phyloP scores from a whole-genome alignment of 2,329 filamentous ascomycete genomes.

The Xylariaceae sp. region DNA sequence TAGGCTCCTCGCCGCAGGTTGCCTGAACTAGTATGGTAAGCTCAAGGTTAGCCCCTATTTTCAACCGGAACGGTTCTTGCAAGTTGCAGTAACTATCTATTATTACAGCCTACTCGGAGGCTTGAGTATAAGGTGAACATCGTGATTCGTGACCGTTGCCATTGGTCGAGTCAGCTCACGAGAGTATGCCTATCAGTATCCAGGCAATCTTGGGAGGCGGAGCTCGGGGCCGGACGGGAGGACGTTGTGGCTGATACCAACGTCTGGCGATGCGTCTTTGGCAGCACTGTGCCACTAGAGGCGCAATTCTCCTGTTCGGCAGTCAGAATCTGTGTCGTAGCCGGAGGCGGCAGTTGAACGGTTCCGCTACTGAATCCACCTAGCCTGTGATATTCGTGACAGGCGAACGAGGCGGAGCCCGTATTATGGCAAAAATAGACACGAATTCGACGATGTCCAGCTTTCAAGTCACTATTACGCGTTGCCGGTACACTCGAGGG shows the following conservation, averaged over 20 bases:
- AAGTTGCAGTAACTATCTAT: background rate
- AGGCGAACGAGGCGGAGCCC: background rate
- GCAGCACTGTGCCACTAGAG: background rate
- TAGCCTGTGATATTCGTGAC: too few species aligned
- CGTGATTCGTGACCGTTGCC: too few species aligned
- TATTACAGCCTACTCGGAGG: background rate
- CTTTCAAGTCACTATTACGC: background rate
- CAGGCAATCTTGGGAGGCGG: background rate
- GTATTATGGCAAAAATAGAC: background rate
- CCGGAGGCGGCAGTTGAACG: too few species aligned
- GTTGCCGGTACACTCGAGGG: background rate
- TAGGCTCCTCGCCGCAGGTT: background rate
- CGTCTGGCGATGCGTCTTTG: background rate
- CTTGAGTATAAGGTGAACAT: too few species aligned
- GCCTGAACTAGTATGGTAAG: too few species aligned
- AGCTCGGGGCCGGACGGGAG: background rate
- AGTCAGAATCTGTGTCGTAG: background rate
- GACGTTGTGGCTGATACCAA: background rate
- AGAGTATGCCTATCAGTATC: background rate
- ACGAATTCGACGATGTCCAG: background rate
- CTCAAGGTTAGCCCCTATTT: too few species aligned
- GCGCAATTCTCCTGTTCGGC: background rate
- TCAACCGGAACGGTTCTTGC: background rate
- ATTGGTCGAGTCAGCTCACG: background rate
- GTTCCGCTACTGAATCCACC: too few species aligned